phyloP scores from a whole-genome alignment of 495 filamentous ascomycete species.

The Penicillium canescens region DNA sequence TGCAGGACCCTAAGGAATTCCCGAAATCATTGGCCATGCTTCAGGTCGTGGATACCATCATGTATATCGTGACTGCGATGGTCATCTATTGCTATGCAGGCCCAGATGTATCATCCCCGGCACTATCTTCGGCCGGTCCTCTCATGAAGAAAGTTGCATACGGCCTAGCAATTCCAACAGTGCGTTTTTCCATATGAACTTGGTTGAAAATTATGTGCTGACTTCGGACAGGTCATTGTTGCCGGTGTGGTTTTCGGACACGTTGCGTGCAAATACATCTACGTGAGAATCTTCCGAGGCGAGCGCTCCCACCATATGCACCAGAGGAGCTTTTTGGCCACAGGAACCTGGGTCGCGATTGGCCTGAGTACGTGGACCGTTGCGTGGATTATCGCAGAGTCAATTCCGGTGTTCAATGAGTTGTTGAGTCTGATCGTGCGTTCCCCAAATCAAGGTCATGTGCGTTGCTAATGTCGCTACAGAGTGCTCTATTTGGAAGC shows the following conservation, averaged over 20 bases:
- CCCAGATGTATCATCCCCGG: conserved; percentile 63
- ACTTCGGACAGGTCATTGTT: conserved; percentile 46
- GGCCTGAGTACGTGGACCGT: conserved; percentile 56
- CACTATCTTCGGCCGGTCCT: conserved; percentile 62
- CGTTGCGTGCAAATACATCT: conserved; percentile 60
- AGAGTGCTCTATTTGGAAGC: conserved; percentile 34
- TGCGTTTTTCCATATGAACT: conserved; percentile 10
- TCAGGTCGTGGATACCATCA: conserved; percentile 58
- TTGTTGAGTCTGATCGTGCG: conserved; percentile 47
- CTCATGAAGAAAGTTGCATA: conserved; percentile 70
- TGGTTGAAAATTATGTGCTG: background rate
- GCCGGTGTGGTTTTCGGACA: conserved; percentile 69
- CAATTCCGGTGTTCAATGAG: conserved; percentile 69
- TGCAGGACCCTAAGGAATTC: conserved; percentile 64
- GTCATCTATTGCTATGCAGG: conserved; percentile 74
- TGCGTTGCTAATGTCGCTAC: conserved; percentile 8
- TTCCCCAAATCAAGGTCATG: background rate
- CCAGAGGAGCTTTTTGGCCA: conserved; percentile 48
- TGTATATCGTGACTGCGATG: conserved; percentile 67
- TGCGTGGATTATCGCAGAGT: conserved; percentile 68
- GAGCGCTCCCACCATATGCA: conserved; percentile 52
- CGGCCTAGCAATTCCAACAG: conserved; percentile 72
- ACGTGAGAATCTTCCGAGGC: conserved; percentile 58
- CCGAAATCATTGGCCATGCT: conserved; percentile 62
- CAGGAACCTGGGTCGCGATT: conserved; percentile 57